Evolutionary conservation across 768 basidiomycete genomes (phyloP).

Genomic region (Pleurotus salmoneostramineus): DNA sequence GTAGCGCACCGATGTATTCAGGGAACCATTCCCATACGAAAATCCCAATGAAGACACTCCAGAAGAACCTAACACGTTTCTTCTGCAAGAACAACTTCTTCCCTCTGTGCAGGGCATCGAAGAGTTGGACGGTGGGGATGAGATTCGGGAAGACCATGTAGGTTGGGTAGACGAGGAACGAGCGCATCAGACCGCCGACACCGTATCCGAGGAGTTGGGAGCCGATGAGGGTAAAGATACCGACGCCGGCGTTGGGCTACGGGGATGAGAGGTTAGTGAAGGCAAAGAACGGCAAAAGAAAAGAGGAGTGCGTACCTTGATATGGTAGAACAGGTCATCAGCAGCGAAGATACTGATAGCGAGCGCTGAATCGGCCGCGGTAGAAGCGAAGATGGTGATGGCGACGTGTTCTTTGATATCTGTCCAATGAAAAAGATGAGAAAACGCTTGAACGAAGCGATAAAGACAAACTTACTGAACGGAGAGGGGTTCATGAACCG

Average conservation of each 20-base stretch:
- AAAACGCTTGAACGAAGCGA: background rate
- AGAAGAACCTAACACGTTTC: constrained; percentile 58
- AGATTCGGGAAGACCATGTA: constrained; percentile 40
- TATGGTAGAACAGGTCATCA: constrained; percentile 41
- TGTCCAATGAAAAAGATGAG: constrained; percentile 10
- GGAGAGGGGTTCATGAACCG: constrained; percentile 60
- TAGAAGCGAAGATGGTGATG: constrained; percentile 59
- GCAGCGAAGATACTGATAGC: constrained; percentile 61
- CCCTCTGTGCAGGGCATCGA: constrained; percentile 42
- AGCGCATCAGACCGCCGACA: constrained; percentile 38
- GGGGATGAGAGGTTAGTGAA: background rate
- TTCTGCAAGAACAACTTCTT: constrained; percentile 37
- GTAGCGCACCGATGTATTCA: constrained; percentile 36
- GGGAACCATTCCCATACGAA: constrained; percentile 58
- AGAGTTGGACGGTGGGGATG: constrained; percentile 31
- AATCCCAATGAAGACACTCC: constrained; percentile 47
- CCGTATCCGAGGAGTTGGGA: constrained; percentile 38
- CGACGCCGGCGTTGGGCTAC: constrained; percentile 37
- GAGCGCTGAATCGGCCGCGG: constrained; percentile 53
- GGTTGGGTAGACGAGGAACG: constrained; percentile 51
- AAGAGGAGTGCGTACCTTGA: constrained; percentile 22
- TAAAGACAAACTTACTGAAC: constrained; percentile 44
- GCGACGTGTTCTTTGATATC: constrained; percentile 57
- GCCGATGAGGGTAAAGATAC: constrained; percentile 39
- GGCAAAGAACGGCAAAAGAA: background rate